phyloP scores from a whole-genome alignment of 805 yeast species.

The Cyberlindnera meyerae region DNA sequence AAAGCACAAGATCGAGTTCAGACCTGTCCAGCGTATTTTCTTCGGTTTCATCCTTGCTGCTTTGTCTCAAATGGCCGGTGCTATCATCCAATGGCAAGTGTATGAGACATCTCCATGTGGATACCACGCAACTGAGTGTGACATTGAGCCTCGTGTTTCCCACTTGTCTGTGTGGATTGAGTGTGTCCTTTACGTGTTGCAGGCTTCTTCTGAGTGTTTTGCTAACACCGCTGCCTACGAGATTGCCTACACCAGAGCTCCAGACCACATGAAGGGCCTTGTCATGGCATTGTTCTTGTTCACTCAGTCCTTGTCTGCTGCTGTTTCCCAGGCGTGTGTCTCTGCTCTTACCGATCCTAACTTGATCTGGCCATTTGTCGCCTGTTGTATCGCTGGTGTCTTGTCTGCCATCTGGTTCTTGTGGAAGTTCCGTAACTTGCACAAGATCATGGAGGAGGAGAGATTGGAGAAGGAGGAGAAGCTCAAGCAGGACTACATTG shows the following conservation, averaged over 20 bases:
- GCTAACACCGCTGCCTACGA: slow-evolving; percentile 80
- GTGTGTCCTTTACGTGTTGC: slow-evolving; percentile 59
- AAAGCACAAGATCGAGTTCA: slow-evolving; percentile 46
- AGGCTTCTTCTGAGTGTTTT: slow-evolving; percentile 72
- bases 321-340: slow-evolving; percentile 70
- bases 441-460: slow-evolving; percentile 19
- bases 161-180: slow-evolving; percentile 65
- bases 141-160: slow-evolving; percentile 24
- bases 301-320: slow-evolving; percentile 74
- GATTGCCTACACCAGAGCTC: slow-evolving; percentile 82
- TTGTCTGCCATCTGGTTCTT: slow-evolving; percentile 56
- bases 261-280: slow-evolving; percentile 44
- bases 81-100: slow-evolving; percentile 61
- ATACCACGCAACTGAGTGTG: slow-evolving; percentile 53
- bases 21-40: slow-evolving; percentile 67
- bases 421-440: slow-evolving; percentile 20
- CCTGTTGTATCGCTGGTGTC: slow-evolving; percentile 55
- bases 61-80: slow-evolving; percentile 27
- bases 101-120: slow-evolving; percentile 73
- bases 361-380: slow-evolving; percentile 63
- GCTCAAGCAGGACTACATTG: slow-evolving; percentile 12
- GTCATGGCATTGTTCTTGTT: slow-evolving; percentile 54
- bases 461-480: slow-evolving; percentile 17
- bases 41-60: slow-evolving; percentile 67
- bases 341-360: slow-evolving; percentile 66